phyloP scores from a whole-genome alignment of 2,329 filamentous ascomycete species.

The Cladosporium phlei region DNA sequence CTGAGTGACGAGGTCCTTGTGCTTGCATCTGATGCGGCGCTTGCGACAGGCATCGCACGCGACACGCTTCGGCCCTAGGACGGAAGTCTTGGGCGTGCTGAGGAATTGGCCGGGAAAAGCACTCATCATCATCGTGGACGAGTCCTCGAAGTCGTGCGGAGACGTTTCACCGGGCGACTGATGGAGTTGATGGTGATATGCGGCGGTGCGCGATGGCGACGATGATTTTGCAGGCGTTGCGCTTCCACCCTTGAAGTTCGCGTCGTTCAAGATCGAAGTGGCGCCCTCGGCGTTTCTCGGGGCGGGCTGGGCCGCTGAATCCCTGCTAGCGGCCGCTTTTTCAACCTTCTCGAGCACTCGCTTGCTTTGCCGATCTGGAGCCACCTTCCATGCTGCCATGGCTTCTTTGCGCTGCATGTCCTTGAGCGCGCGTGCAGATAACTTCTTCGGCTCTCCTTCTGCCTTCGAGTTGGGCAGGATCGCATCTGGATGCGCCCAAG shows the following conservation, averaged over 20 bases:
- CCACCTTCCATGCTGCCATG: constrained; percentile 35
- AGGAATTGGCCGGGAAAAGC: constrained; percentile 33
- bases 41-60: constrained; percentile 61
- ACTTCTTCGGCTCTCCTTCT: constrained; percentile 47
- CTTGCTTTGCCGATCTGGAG: constrained; percentile 10
- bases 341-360: constrained; percentile 5
- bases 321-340: not conserved
- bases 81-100: constrained; percentile 52
- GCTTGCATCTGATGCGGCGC: constrained; percentile 58
- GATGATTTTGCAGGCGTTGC: constrained; percentile 21
- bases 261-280: constrained; percentile 12
- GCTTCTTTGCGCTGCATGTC: constrained; percentile 52
- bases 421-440: constrained; percentile 51
- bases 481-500: constrained; percentile 57
- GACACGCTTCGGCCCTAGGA: constrained; percentile 55
- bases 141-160: constrained; percentile 14
- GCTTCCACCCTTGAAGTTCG: constrained; percentile 11
- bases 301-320: not conserved
- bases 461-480: constrained; percentile 49
- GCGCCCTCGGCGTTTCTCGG: constrained; percentile 2
- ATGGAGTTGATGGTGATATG: constrained; percentile 21
- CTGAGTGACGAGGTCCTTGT: constrained; percentile 51
- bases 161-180: constrained; percentile 15
- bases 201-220: constrained; percentile 32
- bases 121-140: constrained; percentile 26